A percentile compares a stretch with the other conserved stretches of the same genome.
These are phyloP conservation scores for Fonsecaea monophora DNA, from an alignment of 2,329 filamentous ascomycete species.

Conservation along the genomic window DNA sequence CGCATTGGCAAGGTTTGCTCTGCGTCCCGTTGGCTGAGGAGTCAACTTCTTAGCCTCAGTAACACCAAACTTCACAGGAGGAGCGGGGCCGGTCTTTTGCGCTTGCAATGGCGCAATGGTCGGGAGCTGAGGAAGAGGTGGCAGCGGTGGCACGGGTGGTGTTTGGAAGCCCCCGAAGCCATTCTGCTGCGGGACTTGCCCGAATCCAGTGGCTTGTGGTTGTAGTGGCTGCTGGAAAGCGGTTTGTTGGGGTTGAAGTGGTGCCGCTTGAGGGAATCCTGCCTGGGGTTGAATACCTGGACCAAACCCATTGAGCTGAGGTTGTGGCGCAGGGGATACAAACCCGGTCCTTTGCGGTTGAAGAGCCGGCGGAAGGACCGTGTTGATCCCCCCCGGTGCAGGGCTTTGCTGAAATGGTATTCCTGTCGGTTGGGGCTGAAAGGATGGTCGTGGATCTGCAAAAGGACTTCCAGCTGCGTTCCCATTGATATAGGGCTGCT, in stretches of 20 bases:
- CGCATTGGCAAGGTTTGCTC: slow-evolving; percentile 90
- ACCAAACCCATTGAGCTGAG: slow-evolving; percentile 52
- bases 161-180: slow-evolving; percentile 61
- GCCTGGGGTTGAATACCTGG: slow-evolving; percentile 65
- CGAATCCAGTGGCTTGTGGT: slow-evolving; percentile 38
- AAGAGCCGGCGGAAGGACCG: slow-evolving; percentile 61
- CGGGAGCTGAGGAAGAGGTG: slow-evolving; percentile 59
- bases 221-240: slow-evolving; percentile 57
- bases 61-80: slow-evolving; percentile 87
- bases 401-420: slow-evolving; percentile 58
- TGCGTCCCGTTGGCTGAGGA: slow-evolving; percentile 84
- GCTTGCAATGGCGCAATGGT: slow-evolving; percentile 70
- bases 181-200: slow-evolving; percentile 53
- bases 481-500: slow-evolving; percentile 61
- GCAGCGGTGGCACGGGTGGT: slow-evolving; percentile 62
- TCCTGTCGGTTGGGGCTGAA: slow-evolving; percentile 62
- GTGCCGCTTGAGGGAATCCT: slow-evolving; percentile 57
- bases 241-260: slow-evolving; percentile 53
- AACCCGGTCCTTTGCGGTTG: slow-evolving; percentile 58
- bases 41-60: slow-evolving; percentile 75
- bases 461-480: slow-evolving; percentile 56
- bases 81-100: slow-evolving; percentile 84
- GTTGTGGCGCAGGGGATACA: slow-evolving; percentile 50
- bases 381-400: slow-evolving; percentile 54
- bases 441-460: slow-evolving; percentile 59